Evolutionary conservation across 1,284 basidiomycete genomes (phyloP), one percentile per base, ranked within the genome.

Genomic region (Mycena sp.): DNA sequence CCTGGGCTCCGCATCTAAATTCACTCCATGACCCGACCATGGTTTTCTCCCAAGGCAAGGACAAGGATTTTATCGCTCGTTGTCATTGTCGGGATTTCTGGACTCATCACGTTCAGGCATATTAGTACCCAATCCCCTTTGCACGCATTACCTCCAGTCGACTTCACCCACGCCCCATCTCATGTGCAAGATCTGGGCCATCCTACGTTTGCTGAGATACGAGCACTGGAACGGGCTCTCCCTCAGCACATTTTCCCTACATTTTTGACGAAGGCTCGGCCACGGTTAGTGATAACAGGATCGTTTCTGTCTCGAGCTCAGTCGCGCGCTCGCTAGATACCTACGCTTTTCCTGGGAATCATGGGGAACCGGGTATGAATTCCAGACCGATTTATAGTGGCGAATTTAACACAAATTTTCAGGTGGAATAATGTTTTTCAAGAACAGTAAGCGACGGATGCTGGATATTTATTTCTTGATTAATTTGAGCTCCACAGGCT

Each of bases 401-500:
- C 37, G 25, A 12, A 17, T 28, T 10, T 50, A 21, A 41, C 21
- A 11, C 72, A 74, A 59, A 64, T 67, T 45, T 65, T 80, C 35
- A 81, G 81, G 1, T 83, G 80, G 80, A 83, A 83, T 66, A 83
- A 83, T 65, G 77, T 76, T 55, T 69, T 83, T 40, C 82, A 81
- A 61, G 81, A 81, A 69, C 68, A 80, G 81, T 81, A 61, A 37
- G 77, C 69, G 21, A 5, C 46, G 46, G 32, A 49, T 1, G 2
- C 26, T 19, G 6, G 26, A 25, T 43, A 25, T 35, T 28, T 45
- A 44, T 52, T 30, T 59, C 41, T 17, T 32, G n/a, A 6, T 10
- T 23, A 26, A 35, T 45, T 23, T 48, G 32, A n/a, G n/a, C 14
- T 28, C 19, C 32, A 10, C 56, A 82, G 81, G 23, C 64, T 83